Percentiles rank a stretch among this genome's conserved stretches.
phyloP scores from a whole-genome alignment of 2,329 filamentous ascomycete genomes.

The Pseudogymnoascus verrucosus region DNA sequence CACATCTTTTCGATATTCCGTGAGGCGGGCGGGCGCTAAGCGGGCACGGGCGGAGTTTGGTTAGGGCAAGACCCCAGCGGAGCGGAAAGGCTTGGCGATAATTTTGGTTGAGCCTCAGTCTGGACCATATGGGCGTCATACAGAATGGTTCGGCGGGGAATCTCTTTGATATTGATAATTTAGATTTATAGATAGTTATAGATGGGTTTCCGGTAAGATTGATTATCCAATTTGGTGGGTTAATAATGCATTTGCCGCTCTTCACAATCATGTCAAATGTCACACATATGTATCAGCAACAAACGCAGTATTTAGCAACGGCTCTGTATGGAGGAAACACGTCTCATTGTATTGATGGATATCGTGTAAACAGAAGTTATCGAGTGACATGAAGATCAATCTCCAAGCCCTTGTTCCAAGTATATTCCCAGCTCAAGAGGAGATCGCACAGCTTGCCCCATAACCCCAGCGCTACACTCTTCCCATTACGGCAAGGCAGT shows the following conservation, averaged over 20 bases:
- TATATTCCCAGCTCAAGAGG: conserved; percentile 20
- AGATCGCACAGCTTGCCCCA: conserved; percentile 24
- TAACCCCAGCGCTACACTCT: conserved; percentile 12
- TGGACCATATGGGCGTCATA: background rate
- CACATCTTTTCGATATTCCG: conserved; percentile 6
- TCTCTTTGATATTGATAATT: background rate
- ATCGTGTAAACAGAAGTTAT: conserved; percentile 21
- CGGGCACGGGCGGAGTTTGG: background rate
- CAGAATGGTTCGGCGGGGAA: background rate
- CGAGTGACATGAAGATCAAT: background rate
- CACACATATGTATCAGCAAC: conserved; percentile 13
- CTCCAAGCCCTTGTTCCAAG: conserved; percentile 20
- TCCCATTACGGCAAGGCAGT: conserved; percentile 11
- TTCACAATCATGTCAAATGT: conserved; percentile 9
- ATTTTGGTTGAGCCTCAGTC: background rate
- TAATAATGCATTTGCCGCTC: background rate
- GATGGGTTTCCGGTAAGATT: background rate
- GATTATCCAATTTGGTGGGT: background rate
- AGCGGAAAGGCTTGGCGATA: background rate
- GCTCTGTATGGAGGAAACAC: conserved; percentile 24
- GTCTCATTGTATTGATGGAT: conserved; percentile 27
- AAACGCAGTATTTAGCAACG: background rate
- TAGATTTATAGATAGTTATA: background rate
- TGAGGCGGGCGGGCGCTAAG: background rate
- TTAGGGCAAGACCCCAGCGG: conserved; percentile 10